phyloP scores from a whole-genome alignment of 2,329 filamentous ascomycete species.

The Fusarium devonianum region DNA sequence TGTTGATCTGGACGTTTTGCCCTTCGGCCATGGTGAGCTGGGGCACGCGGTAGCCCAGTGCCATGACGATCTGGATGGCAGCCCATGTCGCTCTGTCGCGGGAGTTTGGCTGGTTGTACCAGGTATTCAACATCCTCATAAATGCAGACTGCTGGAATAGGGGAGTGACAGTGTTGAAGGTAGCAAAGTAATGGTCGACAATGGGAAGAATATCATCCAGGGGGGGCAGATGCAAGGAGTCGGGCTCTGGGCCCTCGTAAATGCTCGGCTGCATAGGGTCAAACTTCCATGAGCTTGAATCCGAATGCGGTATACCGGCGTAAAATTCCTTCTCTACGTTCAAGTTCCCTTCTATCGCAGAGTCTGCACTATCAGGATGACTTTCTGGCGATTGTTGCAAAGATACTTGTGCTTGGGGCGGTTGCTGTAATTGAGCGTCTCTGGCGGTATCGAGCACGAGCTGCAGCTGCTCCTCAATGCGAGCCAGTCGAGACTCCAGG shows the following conservation, averaged over 20 bases:
- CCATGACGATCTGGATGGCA: slow-evolving; percentile 50
- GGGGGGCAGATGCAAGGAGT: slow-evolving; percentile 42
- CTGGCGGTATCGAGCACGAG: slow-evolving; percentile 40
- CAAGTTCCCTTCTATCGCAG: background rate
- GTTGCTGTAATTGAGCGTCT: slow-evolving; percentile 13
- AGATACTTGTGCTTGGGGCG: background rate
- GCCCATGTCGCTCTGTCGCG: slow-evolving; percentile 46
- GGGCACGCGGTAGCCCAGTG: slow-evolving; percentile 45
- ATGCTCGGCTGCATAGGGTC: slow-evolving; percentile 32
- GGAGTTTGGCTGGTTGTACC: slow-evolving; percentile 41
- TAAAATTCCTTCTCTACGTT: background rate
- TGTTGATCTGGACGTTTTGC: slow-evolving; percentile 28
- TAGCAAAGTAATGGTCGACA: slow-evolving; percentile 48
- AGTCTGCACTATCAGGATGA: slow-evolving; percentile 7
- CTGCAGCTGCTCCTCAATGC: slow-evolving; percentile 45
- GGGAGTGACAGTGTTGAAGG: slow-evolving; percentile 48
- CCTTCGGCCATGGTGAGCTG: slow-evolving; percentile 27
- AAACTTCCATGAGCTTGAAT: slow-evolving; percentile 26
- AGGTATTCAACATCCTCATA: slow-evolving; percentile 46
- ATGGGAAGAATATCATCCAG: slow-evolving; percentile 47
- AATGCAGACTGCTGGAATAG: slow-evolving; percentile 49
- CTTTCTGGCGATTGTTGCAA: slow-evolving; percentile 14
- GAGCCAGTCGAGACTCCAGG: slow-evolving; percentile 40
- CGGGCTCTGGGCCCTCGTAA: slow-evolving; percentile 27
- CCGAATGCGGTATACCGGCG: background rate